phyloP scores from a whole-genome alignment of 2,329 filamentous ascomycete species.

The Penicillium freii region DNA sequence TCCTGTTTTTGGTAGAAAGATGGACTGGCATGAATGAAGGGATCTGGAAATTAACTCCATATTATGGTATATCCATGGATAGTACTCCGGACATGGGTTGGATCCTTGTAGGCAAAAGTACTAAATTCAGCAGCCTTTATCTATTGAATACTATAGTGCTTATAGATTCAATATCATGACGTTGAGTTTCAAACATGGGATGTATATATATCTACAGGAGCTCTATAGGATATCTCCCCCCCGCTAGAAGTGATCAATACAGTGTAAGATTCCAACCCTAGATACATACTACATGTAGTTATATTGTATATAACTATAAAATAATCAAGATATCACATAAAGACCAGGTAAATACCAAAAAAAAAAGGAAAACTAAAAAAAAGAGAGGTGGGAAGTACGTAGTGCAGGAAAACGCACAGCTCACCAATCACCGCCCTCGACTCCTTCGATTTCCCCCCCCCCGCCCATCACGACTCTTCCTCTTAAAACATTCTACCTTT shows the following conservation, averaged over 20 bases:
- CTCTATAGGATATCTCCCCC: not conserved
- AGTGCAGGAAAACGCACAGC: constrained; percentile 13
- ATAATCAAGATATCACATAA: not conserved
- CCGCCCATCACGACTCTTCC: constrained; percentile 8
- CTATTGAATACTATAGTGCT: not conserved
- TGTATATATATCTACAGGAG: not conserved
- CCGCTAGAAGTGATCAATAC: not conserved
- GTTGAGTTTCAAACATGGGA: not conserved
- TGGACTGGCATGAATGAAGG: not conserved
- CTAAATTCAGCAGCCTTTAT: not conserved
- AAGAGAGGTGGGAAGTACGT: constrained; percentile 9
- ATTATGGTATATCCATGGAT: not conserved
- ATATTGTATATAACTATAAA: not conserved
- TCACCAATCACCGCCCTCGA: constrained; percentile 27
- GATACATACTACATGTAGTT: not conserved
- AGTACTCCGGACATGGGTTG: not conserved
- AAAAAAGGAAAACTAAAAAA: constrained; percentile 1
- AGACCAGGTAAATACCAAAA: not conserved
- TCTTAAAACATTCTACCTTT: constrained; percentile 10
- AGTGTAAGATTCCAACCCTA: not conserved
- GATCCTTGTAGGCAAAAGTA: not conserved
- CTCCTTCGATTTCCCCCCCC: constrained; percentile 11
- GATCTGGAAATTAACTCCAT: not conserved
- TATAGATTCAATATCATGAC: not conserved
- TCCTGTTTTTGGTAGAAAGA: not conserved